Conservation (phyloP, 202 grass and related monocot genomes). For the Cymbopogon flexuosus region DNA sequence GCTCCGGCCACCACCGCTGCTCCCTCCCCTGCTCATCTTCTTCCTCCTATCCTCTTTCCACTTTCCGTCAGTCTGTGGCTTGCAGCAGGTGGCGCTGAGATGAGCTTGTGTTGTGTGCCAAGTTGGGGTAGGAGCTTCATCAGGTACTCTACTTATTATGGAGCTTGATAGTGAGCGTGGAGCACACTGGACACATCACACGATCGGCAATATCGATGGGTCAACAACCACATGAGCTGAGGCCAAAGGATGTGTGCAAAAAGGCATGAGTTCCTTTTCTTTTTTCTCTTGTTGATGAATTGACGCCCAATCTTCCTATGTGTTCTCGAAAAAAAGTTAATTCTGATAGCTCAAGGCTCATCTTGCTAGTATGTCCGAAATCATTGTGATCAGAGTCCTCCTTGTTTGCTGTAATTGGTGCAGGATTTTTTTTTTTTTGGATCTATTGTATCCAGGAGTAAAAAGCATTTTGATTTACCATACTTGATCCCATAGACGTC, state of each 20-base stretch:
- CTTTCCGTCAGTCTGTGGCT: not conserved
- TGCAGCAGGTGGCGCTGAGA: not conserved
- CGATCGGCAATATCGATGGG: not conserved
- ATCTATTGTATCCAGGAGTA: not conserved
- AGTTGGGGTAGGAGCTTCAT: not conserved
- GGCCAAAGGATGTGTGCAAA: not conserved
- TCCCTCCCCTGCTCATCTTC: slow-evolving; percentile 58
- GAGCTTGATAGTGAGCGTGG: slow-evolving; percentile 22
- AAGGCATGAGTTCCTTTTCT: not conserved
- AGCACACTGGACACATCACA: slow-evolving; percentile 13
- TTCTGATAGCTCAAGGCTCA: not conserved
- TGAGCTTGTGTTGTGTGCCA: not conserved
- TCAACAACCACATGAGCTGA: not conserved
- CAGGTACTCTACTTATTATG: slow-evolving; percentile 34
- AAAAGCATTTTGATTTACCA: not conserved
- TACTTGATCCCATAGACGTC: no score
- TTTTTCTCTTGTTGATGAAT: not conserved
- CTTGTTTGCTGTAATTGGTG: not conserved
- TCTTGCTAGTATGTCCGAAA: not conserved
- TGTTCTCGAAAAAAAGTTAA: not conserved
- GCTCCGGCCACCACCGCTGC: slow-evolving; percentile 61
- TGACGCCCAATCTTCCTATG: not conserved
- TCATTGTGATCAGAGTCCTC: not conserved
- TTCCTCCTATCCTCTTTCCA: not conserved
- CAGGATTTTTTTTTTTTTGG: not conserved